Evolutionary conservation across 352 stramenopile genomes (phyloP), one percentile per base, ranked within the genome.

Genomic region (Globisporangium nagaii): DNA sequence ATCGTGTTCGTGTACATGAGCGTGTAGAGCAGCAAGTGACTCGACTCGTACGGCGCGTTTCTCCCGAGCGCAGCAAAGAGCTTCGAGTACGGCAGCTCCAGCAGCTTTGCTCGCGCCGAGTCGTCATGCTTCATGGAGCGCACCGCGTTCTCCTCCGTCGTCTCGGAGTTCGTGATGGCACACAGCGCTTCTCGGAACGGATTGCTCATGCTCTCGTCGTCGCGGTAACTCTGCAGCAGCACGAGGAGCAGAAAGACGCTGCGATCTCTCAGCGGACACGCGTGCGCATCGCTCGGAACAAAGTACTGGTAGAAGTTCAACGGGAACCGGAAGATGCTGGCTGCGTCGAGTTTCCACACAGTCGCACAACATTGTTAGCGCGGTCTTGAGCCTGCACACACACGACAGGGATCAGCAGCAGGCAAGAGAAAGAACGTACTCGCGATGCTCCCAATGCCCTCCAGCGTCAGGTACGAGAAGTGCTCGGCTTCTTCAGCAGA

Each of bases 11-110:
- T 75, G 61, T 86, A 88, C 43, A 91, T 35, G 2, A 90, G 47
- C 28, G 81, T 84, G 62, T 93, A 93, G 22, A 93, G 45, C 53
- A 93, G 65, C 37, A 89, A 55, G 56, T 87, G 77, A 15, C 73
- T 84, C 2, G 74, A 63, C 52, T 93, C 83, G 54, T 79, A 89
- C 17, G 75, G 65, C 13, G 73, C 73, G 10, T 78, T 79, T 34
- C 65, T 65, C 0, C 80, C 80, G 27, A 87, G 27, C 5, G 77
- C 60, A 19, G 62, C 52, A 44, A 88, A 81, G 7, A 93, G 51
- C 47, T 81, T 63, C 15, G 68, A 71, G 52, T 74, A 89, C 31
- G 70, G 55, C 3, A 90, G 34, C 37, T 70, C 56, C n/a, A 64
- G 32, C 22, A 66, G 12, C n/a, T 72, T 73, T 22, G 39, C 13